Percentiles rank a stretch among this genome's conserved stretches.
Evolutionary conservation across 202 grass and related monocot genomes (phyloP).

Genomic region (Dendrocalamus latiflorus): DNA sequence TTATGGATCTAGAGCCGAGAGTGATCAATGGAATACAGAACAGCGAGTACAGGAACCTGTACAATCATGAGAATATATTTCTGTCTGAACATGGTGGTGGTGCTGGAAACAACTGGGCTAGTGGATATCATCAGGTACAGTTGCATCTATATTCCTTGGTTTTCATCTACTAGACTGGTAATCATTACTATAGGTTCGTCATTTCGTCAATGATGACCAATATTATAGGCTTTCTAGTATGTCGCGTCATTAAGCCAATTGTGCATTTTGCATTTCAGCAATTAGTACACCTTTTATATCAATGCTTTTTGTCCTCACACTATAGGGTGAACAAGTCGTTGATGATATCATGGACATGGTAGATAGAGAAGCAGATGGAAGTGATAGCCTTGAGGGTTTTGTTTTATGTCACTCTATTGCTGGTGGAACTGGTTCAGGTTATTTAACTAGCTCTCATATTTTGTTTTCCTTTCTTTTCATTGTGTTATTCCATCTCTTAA

Average conservation of each 20-base stretch:
- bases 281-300: background rate
- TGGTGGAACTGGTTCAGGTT: conserved; percentile 99
- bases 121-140: conserved; percentile 89
- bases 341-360: conserved; percentile 99
- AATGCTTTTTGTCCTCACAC: background rate
- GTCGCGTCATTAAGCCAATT: background rate
- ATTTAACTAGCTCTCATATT: background rate
- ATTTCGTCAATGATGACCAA: background rate
- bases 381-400: conserved; percentile 96
- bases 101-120: conserved; percentile 99
- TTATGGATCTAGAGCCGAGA: conserved; percentile 94
- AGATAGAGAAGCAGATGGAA: conserved; percentile 99
- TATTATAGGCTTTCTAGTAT: background rate
- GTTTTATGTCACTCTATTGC: conserved; percentile 97
- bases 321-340: conserved; percentile 92
- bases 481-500: background rate
- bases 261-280: background rate
- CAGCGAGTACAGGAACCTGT: conserved; percentile 95
- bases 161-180: background rate
- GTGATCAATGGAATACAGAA: conserved; percentile 97
- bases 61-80: conserved; percentile 98
- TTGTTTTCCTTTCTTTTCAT: conserved; percentile 1
- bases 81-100: conserved; percentile 95
- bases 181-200: background rate
- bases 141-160: background rate